Conservation (phyloP, 345 rosid genomes). For the Murraya koenigii region DNA sequence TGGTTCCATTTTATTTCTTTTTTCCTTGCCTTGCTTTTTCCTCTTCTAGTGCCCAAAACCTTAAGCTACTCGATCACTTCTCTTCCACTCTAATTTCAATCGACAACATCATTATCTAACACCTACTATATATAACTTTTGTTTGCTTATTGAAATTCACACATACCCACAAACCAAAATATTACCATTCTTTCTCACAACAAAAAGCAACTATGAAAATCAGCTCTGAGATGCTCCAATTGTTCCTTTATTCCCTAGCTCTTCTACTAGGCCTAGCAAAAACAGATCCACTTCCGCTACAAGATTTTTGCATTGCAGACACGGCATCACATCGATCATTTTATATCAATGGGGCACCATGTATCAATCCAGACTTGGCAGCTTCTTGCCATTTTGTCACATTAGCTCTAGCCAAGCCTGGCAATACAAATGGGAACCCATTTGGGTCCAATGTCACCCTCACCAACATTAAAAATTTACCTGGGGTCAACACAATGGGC, state of each 20-base stretch:
- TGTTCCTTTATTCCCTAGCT: conserved; percentile 17
- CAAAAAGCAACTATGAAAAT: conserved; percentile 16
- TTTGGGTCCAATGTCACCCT: conserved; percentile 62
- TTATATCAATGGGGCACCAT: conserved; percentile 51
- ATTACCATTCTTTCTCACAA: neutral
- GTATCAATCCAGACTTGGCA: conserved; percentile 48
- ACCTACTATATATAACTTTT: conserved; percentile 28
- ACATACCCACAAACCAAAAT: neutral
- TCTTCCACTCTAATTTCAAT: neutral
- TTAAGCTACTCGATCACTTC: conserved; percentile 53
- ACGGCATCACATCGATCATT: conserved; percentile 21
- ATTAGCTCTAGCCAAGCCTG: conserved; percentile 52
- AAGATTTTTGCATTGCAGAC: conserved; percentile 72
- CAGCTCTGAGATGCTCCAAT: conserved; percentile 9
- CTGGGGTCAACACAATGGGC: conserved; percentile 82
- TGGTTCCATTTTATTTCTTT: neutral
- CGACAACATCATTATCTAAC: conserved; percentile 16
- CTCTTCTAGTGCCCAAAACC: conserved; percentile 46
- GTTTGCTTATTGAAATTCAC: conserved; percentile 9
- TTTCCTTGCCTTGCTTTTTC: conserved; percentile 48
- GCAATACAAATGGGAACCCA: conserved; percentile 34
- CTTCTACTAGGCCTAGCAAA: conserved; percentile 36
- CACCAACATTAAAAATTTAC: conserved; percentile 44
- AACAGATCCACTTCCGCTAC: conserved; percentile 69
- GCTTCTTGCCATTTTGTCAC: conserved; percentile 48